phyloP scores from a whole-genome alignment of 2,329 filamentous ascomycete species.

The Nemania sp. region DNA sequence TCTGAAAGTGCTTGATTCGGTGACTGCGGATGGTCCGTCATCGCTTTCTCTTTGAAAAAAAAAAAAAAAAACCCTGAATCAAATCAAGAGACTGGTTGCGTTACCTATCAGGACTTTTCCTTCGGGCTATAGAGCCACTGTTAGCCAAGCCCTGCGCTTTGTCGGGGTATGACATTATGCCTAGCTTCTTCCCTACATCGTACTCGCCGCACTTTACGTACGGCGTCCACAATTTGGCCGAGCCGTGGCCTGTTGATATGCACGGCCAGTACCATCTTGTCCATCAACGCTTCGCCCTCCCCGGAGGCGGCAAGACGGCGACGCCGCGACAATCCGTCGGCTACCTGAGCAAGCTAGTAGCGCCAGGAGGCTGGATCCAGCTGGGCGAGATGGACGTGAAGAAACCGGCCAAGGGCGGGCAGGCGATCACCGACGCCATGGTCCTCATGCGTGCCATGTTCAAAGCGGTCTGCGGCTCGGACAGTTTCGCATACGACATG shows the following conservation, averaged over 20 bases:
- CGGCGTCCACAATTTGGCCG: constrained; percentile 7
- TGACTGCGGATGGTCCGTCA: background rate
- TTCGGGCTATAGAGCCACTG: constrained; percentile 1
- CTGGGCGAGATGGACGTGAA: constrained; percentile 12
- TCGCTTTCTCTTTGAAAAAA: background rate
- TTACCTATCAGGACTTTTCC: background rate
- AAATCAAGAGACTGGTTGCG: background rate
- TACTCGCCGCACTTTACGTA: background rate
- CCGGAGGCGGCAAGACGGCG: constrained; percentile 1
- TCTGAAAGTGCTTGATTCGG: background rate
- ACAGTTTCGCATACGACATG: background rate
- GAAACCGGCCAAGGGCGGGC: background rate
- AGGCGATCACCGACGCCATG: background rate
- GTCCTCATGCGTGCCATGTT: background rate
- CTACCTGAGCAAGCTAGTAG: constrained; percentile 8
- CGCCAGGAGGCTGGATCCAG: constrained; percentile 17
- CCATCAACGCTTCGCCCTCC: constrained; percentile 14
- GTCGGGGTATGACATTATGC: constrained; percentile 7
- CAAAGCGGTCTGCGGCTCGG: background rate
- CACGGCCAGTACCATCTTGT: constrained; percentile 9
- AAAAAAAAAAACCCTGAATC: no score
- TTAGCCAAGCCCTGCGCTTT: constrained; percentile 4
- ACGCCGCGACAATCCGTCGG: constrained; percentile 7
- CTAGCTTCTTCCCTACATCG: constrained; percentile 6
- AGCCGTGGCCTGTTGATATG: constrained; percentile 11